These are phyloP conservation scores for Mucuna pruriens DNA, from an alignment of 306 rosid species.

Conservation along the genomic window DNA sequence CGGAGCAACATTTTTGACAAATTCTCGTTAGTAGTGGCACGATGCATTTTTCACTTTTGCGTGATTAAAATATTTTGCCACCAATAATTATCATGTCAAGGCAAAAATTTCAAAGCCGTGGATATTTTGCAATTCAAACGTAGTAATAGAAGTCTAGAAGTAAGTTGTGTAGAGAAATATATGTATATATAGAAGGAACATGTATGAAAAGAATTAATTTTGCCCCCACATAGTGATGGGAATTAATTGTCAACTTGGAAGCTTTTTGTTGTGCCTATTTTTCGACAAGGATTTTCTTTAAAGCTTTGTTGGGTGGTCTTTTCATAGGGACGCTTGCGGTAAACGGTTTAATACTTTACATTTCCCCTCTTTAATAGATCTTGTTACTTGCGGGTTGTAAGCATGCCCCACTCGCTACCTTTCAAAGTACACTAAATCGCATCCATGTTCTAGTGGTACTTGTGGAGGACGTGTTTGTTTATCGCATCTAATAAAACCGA, in stretches of 20 bases:
- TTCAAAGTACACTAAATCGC: constrained; percentile 30
- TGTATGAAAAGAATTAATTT: constrained; percentile 23
- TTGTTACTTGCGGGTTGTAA: neutral
- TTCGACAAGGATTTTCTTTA: constrained; percentile 37
- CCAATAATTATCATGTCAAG: constrained; percentile 20
- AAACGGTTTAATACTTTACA: constrained; percentile 10
- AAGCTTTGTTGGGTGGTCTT: constrained; percentile 44
- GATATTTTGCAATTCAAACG: constrained; percentile 15
- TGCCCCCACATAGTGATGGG: constrained; percentile 25
- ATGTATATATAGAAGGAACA: constrained; percentile 2
- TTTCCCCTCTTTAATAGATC: constrained; percentile 15
- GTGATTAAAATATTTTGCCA: neutral
- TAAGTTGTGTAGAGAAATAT: neutral
- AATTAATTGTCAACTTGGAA: constrained; percentile 35
- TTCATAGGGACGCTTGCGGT: constrained; percentile 18
- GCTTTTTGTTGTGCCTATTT: constrained; percentile 11
- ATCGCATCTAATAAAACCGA: neutral
- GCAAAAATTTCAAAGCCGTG: neutral
- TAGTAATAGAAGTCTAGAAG: neutral
- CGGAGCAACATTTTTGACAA: constrained; percentile 20
- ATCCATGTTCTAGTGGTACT: neutral
- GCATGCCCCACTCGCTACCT: constrained; percentile 4
- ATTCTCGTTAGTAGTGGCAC: neutral
- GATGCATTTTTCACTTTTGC: constrained; percentile 3
- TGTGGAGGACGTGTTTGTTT: neutral